Conservation (phyloP, 176 grass and related monocot species). For the Canna indica region DNA sequence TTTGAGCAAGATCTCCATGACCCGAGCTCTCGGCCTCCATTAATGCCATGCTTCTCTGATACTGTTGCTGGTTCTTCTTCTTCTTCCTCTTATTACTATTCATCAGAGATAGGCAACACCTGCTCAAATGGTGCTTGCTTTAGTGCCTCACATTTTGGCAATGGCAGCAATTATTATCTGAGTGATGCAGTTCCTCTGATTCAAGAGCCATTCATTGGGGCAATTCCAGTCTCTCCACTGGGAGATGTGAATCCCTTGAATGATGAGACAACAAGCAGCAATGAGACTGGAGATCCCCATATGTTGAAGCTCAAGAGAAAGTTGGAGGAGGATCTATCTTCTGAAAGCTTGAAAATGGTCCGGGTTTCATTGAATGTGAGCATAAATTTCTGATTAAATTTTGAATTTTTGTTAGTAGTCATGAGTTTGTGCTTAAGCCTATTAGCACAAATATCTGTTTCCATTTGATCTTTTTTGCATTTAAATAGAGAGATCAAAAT, state of each 20-base stretch:
- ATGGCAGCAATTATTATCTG: too few relatives aligned
- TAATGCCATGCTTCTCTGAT: not conserved
- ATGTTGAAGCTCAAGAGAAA: constrained; percentile 32
- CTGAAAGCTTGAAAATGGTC: constrained; percentile 24
- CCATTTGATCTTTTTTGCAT: too few relatives aligned
- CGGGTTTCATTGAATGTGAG: too few relatives aligned
- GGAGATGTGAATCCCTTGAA: constrained; percentile 31
- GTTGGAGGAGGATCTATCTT: not conserved
- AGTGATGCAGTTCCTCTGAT: too few relatives aligned
- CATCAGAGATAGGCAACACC: constrained; percentile 15
- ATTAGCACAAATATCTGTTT: too few relatives aligned
- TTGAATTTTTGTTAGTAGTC: too few relatives aligned
- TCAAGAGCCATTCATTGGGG: too few relatives aligned
- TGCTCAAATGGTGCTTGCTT: constrained; percentile 24
- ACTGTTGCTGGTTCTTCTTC: too few relatives aligned
- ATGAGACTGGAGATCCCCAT: constrained; percentile 9
- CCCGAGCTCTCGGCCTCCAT: constrained; percentile 25
- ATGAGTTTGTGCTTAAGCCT: too few relatives aligned
- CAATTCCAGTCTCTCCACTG: constrained; percentile 3
- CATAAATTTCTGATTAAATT: too few relatives aligned
- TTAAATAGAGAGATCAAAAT: not conserved
- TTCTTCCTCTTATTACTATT: constrained; percentile 21
- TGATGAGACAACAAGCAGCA: constrained; percentile 26
- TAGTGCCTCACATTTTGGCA: too few relatives aligned
- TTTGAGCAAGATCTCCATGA: constrained; percentile 30